Conservation (phyloP, 1,284 basidiomycete species). For the Malassezia sp. region DNA sequence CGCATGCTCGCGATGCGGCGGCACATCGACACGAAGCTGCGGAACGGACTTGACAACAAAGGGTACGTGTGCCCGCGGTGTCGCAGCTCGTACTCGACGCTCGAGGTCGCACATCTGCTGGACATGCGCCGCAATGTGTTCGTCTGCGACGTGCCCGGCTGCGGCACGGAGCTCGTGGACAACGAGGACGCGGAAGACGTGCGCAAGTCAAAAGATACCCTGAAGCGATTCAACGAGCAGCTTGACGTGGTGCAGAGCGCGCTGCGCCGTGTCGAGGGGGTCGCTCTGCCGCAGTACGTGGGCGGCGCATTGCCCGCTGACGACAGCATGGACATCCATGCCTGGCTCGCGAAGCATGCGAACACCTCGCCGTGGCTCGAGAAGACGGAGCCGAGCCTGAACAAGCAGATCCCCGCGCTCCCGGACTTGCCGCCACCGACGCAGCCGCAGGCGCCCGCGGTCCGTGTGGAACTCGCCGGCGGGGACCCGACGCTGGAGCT, state of each 20-base stretch:
- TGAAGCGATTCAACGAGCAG: slow-evolving; percentile 87
- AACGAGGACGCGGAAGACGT: slow-evolving; percentile 81
- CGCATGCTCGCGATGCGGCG: slow-evolving; percentile 85
- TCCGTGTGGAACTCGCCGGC: slow-evolving; percentile 38
- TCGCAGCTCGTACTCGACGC: slow-evolving; percentile 66
- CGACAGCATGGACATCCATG: slow-evolving; percentile 62
- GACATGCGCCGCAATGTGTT: slow-evolving; percentile 52
- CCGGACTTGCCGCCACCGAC: slow-evolving; percentile 12
- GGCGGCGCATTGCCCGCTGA: no score
- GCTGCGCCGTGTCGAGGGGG: slow-evolving; percentile 75
- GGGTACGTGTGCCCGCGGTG: slow-evolving; percentile 91
- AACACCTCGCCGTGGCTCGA: slow-evolving; percentile 29
- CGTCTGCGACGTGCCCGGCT: slow-evolving; percentile 47
- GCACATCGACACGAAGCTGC: slow-evolving; percentile 58
- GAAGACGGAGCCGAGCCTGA: slow-evolving; percentile 8
- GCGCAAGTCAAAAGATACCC: slow-evolving; percentile 73
- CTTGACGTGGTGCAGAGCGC: slow-evolving; percentile 76
- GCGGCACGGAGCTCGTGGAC: slow-evolving; percentile 64
- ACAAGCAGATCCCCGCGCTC: slow-evolving; percentile 2
- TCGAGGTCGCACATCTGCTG: slow-evolving; percentile 73
- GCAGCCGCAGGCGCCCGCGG: slow-evolving; percentile 18
- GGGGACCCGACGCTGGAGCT: slow-evolving; percentile 30
- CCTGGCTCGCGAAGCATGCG: slow-evolving; percentile 35
- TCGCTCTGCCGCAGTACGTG: slow-evolving; percentile 55
- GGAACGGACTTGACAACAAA: slow-evolving; percentile 63